These are phyloP conservation scores for Draba incana DNA, from an alignment of 345 rosid species.

Conservation along the genomic window DNA sequence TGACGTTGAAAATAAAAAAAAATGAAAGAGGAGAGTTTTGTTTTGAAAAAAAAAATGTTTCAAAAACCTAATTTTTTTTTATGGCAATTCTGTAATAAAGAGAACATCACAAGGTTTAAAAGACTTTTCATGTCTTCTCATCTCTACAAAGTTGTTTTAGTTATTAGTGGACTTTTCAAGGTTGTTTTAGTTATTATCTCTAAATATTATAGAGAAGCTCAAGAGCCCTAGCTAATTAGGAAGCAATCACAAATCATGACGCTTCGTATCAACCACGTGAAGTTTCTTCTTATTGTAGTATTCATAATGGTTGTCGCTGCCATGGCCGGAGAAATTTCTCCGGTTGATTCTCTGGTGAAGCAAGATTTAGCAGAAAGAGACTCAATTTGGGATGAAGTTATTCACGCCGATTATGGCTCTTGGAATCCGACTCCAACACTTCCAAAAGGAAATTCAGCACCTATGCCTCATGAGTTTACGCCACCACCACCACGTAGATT, in stretches of 20 bases:
- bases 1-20: no score
- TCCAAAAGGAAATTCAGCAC: neutral
- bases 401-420: neutral
- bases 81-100: no score
- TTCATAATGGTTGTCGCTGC: neutral
- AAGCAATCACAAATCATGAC: conserved; percentile 22
- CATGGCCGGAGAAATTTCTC: neutral
- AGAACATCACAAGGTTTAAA: no score
- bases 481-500: conserved; percentile 1
- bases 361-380: conserved; percentile 1
- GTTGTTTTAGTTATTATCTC: no score
- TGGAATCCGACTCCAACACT: conserved; percentile 3
- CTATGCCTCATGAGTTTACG: conserved; percentile 8
- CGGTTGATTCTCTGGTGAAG: conserved; percentile 4
- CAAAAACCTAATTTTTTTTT: no score
- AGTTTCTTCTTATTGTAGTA: neutral
- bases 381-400: neutral
- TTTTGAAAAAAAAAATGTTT: no score
- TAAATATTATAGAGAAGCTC: neutral
- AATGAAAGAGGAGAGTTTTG: no score
- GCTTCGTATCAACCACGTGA: neutral
- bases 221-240: neutral
- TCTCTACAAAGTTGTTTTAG: no score
- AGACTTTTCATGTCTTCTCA: no score
- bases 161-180: no score